phyloP scores from a whole-genome alignment of 371 early-diverging fungal genomes.

The Rhizopus sp. region DNA sequence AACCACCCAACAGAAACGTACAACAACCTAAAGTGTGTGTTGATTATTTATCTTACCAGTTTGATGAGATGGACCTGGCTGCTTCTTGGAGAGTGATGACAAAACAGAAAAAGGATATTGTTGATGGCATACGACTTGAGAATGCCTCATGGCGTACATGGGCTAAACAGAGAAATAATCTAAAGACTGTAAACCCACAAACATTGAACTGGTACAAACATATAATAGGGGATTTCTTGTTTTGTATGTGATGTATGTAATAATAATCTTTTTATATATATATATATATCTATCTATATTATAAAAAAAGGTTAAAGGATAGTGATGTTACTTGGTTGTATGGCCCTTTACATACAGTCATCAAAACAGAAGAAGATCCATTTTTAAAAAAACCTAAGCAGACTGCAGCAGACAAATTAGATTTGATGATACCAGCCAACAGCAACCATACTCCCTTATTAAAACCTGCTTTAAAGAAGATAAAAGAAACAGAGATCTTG shows the following conservation, averaged over 20 bases:
- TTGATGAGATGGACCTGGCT: slow-evolving; percentile 57
- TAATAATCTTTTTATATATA: not conserved
- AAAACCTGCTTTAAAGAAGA: slow-evolving; percentile 45
- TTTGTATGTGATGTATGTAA: too few relatives aligned
- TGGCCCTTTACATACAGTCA: slow-evolving; percentile 60
- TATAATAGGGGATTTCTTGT: not conserved
- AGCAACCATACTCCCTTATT: slow-evolving; percentile 14
- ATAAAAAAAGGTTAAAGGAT: slow-evolving; percentile 52
- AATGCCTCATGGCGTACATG: slow-evolving; percentile 73
- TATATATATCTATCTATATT: too few relatives aligned
- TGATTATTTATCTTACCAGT: slow-evolving; percentile 62
- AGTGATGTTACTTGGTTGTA: slow-evolving; percentile 70
- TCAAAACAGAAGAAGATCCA: slow-evolving; percentile 28
- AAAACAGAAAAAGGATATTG: slow-evolving; percentile 54
- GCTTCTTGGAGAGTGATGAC: slow-evolving; percentile 56
- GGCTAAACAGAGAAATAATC: slow-evolving; percentile 59
- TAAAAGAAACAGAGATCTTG: slow-evolving; percentile 38
- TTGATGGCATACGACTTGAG: slow-evolving; percentile 66
- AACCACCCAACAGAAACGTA: slow-evolving; percentile 20
- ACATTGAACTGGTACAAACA: slow-evolving; percentile 57
- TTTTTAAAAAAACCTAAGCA: slow-evolving; percentile 30
- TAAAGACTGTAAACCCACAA: slow-evolving; percentile 59
- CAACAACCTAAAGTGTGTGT: slow-evolving; percentile 44
- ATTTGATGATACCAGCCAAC: slow-evolving; percentile 22
- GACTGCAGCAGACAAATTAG: slow-evolving; percentile 36